Percentiles rank a stretch among this genome's conserved stretches.
Evolutionary conservation across 2,329 filamentous ascomycete species (phyloP).

Genomic region (Didymella pinodella): DNA sequence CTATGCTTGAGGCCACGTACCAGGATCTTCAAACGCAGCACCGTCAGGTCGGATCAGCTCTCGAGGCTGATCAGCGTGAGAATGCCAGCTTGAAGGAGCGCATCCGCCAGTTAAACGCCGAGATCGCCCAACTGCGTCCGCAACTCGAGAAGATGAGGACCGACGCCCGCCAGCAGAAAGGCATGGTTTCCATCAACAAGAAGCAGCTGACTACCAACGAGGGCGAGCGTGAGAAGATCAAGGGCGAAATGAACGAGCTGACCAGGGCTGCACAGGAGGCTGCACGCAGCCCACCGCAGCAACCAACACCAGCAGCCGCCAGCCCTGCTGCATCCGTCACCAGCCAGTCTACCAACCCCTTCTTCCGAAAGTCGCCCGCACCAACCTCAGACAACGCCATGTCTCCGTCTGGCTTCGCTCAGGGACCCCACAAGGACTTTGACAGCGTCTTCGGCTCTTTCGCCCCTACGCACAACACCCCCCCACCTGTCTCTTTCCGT

Average conservation of each 20-base stretch:
- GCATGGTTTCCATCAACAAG: constrained; percentile 96
- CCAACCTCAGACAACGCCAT: constrained; percentile 59
- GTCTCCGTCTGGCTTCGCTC: constrained; percentile 59
- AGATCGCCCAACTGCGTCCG: constrained; percentile 84
- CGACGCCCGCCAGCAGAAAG: constrained; percentile 93
- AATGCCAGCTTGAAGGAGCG: constrained; percentile 86
- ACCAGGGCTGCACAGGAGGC: constrained; percentile 68
- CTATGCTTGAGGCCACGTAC: constrained; percentile 80
- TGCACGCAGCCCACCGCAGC: constrained; percentile 43
- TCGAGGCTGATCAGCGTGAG: constrained; percentile 89
- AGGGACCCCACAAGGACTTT: constrained; percentile 62
- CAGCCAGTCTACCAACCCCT: constrained; percentile 86
- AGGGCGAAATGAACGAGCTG: constrained; percentile 76
- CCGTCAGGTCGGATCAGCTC: constrained; percentile 73
- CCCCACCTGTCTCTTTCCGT: constrained; percentile 69
- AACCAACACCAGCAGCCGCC: constrained; percentile 58
- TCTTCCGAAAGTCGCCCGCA: constrained; percentile 75
- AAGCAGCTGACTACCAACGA: constrained; percentile 94
- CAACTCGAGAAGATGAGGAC: constrained; percentile 92
- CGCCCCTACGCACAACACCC: constrained; percentile 54
- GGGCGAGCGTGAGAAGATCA: constrained; percentile 85
- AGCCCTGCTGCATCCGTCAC: constrained; percentile 71
- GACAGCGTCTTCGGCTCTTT: constrained; percentile 85
- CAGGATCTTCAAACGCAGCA: constrained; percentile 86
- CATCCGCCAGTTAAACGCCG: constrained; percentile 81